Conservation (phyloP, 2,329 filamentous ascomycete genomes). For the Domatiomyces globalis region DNA sequence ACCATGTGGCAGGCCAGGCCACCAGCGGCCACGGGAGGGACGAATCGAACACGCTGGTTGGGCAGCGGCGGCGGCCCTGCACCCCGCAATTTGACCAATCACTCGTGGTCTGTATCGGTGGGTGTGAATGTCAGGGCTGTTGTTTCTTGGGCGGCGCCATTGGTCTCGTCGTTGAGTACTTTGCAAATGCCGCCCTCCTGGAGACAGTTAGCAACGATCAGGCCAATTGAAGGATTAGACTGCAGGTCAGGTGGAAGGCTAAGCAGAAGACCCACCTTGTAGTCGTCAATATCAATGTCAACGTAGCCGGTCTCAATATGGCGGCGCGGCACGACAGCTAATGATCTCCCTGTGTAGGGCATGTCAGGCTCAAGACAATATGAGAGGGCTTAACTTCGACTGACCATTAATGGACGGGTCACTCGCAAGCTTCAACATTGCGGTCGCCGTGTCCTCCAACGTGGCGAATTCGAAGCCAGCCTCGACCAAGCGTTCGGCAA, state of each 20-base stretch:
- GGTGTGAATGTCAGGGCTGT: neutral
- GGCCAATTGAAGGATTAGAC: neutral
- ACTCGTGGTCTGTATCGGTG: neutral
- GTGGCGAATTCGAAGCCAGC: conserved; percentile 8
- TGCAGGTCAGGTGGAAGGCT: neutral
- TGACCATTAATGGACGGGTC: conserved; percentile 7
- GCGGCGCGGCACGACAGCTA: conserved; percentile 23
- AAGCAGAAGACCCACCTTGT: conserved; percentile 12
- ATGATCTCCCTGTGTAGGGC: conserved; percentile 11
- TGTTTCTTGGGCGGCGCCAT: neutral
- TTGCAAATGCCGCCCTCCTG: neutral
- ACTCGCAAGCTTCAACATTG: conserved; percentile 8
- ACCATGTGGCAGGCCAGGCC: too few species aligned
- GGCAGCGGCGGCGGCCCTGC: too few species aligned
- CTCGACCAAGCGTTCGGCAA: conserved; percentile 17
- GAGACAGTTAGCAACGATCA: neutral
- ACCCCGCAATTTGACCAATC: neutral
- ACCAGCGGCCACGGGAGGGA: too few species aligned
- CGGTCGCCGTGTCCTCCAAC: conserved; percentile 9
- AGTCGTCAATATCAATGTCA: conserved; percentile 25
- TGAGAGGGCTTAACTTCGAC: conserved; percentile 4
- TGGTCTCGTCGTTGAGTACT: neutral
- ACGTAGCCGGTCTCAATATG: conserved; percentile 23
- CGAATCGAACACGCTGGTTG: neutral
- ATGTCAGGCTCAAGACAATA: neutral